Evolutionary conservation across 345 rosid species (phyloP), one percentile per base, ranked within the genome.

Genomic region (Melastoma malabathricum): DNA sequence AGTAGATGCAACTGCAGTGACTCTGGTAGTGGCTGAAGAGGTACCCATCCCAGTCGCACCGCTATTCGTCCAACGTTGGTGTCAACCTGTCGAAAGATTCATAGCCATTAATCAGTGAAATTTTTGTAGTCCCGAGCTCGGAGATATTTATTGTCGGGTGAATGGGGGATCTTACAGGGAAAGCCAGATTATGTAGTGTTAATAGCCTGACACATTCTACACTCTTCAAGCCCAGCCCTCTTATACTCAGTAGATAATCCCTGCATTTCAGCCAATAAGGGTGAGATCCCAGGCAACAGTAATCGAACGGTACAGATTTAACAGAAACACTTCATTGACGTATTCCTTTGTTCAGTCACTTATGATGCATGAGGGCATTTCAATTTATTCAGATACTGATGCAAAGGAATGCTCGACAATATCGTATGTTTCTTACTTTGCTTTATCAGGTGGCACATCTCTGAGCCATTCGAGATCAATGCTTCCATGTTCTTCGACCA

Each of bases 41-140:
- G 99, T 48, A 93, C 99, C 99, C 99, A 93, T 64, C 99, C 99
- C 23, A 93, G 72, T 60, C 99, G 73, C 56, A 93, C 99, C 10
- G 97, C 97, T 63, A 93, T 93, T 8, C 97, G 84, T 14, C 99
- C 99, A 61, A 93, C 99, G 75, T 93, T 93, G 10, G 97, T 93
- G 80, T 93, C 99, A 58, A 93, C 99, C 99, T 93, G 69, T 59
- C 19, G 48, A 31, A 70, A 44, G 44, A 60, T 48, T 8, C 25
- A 43, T 39, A 45, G 23, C 51, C 67, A 50, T 47, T 53, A 67
- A 48, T 48, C 54, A 47, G 48, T 15, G 18, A 50, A 25, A 34
- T 18, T 31, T 38, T 34, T 17, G 1, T 0, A 12, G 17, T 6
- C 41, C 41, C 12, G 6, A 5, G 41, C 41, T 34, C 9, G 38